A percentile compares a stretch with the other conserved stretches of the same genome.
These are phyloP conservation scores for Cutaneotrichosporon sp. DNA, from an alignment of 1,284 basidiomycete genomes.

Conservation along the genomic window DNA sequence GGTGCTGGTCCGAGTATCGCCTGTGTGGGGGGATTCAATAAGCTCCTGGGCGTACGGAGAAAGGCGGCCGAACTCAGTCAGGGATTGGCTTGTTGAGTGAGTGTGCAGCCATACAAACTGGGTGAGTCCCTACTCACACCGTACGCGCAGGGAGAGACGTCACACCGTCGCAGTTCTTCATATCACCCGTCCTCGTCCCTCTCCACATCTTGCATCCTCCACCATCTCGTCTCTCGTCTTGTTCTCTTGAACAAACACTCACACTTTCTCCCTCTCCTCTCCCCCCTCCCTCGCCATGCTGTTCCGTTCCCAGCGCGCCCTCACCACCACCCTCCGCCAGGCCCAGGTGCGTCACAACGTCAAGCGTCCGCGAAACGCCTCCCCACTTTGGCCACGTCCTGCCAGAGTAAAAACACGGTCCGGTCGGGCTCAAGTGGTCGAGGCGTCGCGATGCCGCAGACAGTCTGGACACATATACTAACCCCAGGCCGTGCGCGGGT, in stretches of 20 bases:
- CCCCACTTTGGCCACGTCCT: too few species aligned
- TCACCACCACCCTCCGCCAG: conserved; percentile 1
- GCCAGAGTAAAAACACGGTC: too few species aligned
- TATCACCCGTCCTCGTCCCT: background rate
- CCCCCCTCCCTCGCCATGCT: background rate
- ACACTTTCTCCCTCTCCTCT: background rate
- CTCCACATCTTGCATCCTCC: background rate
- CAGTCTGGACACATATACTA: background rate
- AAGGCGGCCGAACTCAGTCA: conserved; percentile 2
- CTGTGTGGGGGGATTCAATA: background rate
- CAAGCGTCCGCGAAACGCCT: too few species aligned
- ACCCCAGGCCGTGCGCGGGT: conserved; percentile 32
- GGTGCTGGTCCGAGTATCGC: background rate
- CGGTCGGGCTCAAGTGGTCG: too few species aligned
- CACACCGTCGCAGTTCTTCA: conserved; percentile 3
- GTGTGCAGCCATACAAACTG: too few species aligned
- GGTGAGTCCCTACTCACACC: too few species aligned
- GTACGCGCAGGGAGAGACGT: background rate
- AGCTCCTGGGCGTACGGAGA: background rate
- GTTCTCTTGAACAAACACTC: background rate
- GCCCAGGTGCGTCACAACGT: conserved; percentile 1
- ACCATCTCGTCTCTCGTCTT: background rate
- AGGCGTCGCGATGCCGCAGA: too few species aligned
- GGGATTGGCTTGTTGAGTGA: background rate
- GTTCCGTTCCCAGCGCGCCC: conserved; percentile 7